Base-by-base conservation (phyloP, 1,284 basidiomycete species). In the Flammula alnicola region DNA sequence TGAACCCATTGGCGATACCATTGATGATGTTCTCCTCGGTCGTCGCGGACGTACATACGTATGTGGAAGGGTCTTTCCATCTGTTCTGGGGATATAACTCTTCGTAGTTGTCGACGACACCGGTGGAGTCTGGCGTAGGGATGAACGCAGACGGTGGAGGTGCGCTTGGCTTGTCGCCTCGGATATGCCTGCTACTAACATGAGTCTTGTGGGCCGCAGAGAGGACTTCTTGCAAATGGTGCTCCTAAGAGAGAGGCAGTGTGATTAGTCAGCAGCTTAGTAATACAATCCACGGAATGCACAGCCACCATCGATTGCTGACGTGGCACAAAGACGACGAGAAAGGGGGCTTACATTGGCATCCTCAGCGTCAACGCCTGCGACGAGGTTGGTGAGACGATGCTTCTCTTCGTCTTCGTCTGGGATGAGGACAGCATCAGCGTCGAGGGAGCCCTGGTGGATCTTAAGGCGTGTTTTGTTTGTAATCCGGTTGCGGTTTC, bases 401-500 rank as follows among this genome's bases (percentile, higher is more conserved):
- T 84, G 84, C 73, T 88, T 88, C 78, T 89, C 87, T 62, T 90
- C 88, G 59, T 91, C 88, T 65, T 91, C 88, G 60, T 91, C 88
- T 55, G 88, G 79, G 51, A 91, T 86, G 66, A 91, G 78, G 57
- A 72, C 59, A 5, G 87, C 80, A 70, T 93, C 89, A 44, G 85
- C 84, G 66, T 93, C 91, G 74, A 91, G 81, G 68, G 83, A 81
- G 54, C 86, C 88, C 66, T 83, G 81, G 66, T 84, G 78, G 75
- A 94, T 86, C 75, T 85, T 86, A 64, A 94, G 86, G 57, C 88
- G 86, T 63, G 88, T 91, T 79, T 93, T 94, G 78, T 93, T 92
- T 71, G 89, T 93, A 74, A 94, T 87, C 68, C 91, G 83, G 72
- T 89, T 89, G 70, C 88, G 84, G 66, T 88, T 89, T 69, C 88